Evolutionary conservation across 441 rosid genomes (phyloP).

Genomic region (Manihot esculenta): DNA sequence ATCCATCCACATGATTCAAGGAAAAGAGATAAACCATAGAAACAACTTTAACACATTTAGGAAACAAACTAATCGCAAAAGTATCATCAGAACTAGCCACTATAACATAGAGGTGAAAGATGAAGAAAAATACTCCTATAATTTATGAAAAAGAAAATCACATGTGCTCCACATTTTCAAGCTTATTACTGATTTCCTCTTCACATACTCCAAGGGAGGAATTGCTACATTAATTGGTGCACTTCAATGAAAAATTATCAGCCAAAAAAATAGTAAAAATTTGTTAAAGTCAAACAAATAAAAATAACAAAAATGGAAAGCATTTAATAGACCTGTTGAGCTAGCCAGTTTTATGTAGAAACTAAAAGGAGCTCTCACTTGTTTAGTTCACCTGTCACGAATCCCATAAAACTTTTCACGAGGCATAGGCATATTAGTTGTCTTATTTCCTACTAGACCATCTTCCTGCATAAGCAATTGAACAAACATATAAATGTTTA

Average conservation of each 20-base stretch:
- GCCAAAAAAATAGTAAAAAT: conserved; percentile 5
- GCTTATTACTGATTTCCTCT: background rate
- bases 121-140: background rate
- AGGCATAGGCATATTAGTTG: conserved; percentile 28
- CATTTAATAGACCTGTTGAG: conserved; percentile 3
- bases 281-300: background rate
- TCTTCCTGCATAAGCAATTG: conserved; percentile 61
- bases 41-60: background rate
- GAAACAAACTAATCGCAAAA: background rate
- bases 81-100: background rate
- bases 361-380: conserved; percentile 84
- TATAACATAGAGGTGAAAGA: background rate
- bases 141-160: background rate
- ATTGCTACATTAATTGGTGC: background rate
- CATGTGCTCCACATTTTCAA: background rate
- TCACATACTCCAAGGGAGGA: background rate
- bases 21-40: background rate
- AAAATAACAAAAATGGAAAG: conserved; percentile 10
- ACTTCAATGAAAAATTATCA: conserved; percentile 14
- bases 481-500: conserved; percentile 28
- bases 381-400: conserved; percentile 92
- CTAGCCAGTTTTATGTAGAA: conserved; percentile 32
- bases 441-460: conserved; percentile 33
- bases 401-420: conserved; percentile 46
- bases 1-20: background rate